Evolutionary conservation across 768 basidiomycete species (phyloP), one percentile per base, ranked within the genome.

Genomic region (Phlebiopsis gigantea): DNA sequence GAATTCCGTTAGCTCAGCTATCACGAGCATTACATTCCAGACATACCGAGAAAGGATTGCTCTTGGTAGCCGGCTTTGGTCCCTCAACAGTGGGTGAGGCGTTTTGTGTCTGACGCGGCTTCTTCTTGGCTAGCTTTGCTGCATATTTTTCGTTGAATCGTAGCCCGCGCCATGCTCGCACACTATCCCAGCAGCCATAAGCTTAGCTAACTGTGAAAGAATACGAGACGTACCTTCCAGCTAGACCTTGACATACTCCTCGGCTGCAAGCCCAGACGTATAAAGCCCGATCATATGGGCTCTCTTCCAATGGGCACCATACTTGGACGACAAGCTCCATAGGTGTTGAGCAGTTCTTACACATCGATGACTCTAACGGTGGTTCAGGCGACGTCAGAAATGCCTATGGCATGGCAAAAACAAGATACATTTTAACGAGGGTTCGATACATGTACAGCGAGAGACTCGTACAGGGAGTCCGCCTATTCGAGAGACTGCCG

Each of bases 271-370:
- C 91, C 87, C 90, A 95, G 21, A 93, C 77, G 63, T 93, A 94
- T 46, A 94, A 72, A 2, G 85, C 88, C 52, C 93, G 80, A 65
- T 96, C 93, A 79, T 87, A 84, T 5, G 87, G 81, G 63, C 90
- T 94, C 34, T 85, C 76, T 65, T 93, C 88, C 62, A 94, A 83
- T 0, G 93, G 93, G 69, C 90, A 93, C 89, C 90, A 94, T 64
- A 96, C 78, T 66, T 95, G 92, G 10, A 90, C 77, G 34, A 94
- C 78, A 21, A 96, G 78, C 61, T 90, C 85, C 90, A 88, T 93
- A 0, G 87, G 81, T 19, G 75, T 70, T 9, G 77, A 75, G 72
- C 93, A 96, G 50, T 78, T 72, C 67, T 79, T 82, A 80, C 93
- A 95, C 50, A 77, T 73, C 5, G 85, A 86, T 24, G 83, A 84